Evolutionary conservation across 805 yeast genomes (phyloP).

Genomic region (Hanseniaspora guilliermondii): DNA sequence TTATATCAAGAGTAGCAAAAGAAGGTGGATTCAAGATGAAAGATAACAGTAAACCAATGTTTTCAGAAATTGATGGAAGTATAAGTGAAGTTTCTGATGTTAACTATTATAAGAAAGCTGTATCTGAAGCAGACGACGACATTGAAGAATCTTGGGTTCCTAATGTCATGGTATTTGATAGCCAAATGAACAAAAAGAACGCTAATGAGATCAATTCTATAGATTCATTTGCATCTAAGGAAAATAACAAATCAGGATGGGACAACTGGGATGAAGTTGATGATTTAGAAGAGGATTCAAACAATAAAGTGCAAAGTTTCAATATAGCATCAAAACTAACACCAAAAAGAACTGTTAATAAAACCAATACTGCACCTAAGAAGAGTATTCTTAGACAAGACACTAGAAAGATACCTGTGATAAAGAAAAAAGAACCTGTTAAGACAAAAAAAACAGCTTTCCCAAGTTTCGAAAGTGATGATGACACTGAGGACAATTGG

Average conservation of each 20-base stretch:
- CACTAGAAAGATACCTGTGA: background rate
- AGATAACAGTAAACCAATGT: conserved; percentile 7
- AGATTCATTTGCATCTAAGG: background rate
- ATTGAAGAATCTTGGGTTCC: background rate
- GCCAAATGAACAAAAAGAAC: background rate
- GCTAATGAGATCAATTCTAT: background rate
- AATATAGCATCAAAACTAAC: background rate
- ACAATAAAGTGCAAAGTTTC: background rate
- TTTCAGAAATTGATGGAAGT: background rate
- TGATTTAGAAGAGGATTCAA: conserved; percentile 13
- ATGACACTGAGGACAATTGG: conserved; percentile 21
- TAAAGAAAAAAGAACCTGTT: conserved; percentile 15
- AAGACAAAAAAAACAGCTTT: conserved; percentile 7
- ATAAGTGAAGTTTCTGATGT: background rate
- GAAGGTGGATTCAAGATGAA: background rate
- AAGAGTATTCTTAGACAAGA: background rate
- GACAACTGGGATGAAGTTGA: conserved; percentile 15
- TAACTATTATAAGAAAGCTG: background rate
- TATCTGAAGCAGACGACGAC: background rate
- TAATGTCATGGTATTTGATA: background rate
- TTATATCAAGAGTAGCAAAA: conserved; percentile 10
- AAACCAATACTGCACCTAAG: background rate
- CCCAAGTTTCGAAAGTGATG: conserved; percentile 4
- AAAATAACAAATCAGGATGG: background rate
- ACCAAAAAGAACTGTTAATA: background rate